phyloP scores from a whole-genome alignment of 163 green algal genomes.

The Chlamydomonas reinhardtii region DNA sequence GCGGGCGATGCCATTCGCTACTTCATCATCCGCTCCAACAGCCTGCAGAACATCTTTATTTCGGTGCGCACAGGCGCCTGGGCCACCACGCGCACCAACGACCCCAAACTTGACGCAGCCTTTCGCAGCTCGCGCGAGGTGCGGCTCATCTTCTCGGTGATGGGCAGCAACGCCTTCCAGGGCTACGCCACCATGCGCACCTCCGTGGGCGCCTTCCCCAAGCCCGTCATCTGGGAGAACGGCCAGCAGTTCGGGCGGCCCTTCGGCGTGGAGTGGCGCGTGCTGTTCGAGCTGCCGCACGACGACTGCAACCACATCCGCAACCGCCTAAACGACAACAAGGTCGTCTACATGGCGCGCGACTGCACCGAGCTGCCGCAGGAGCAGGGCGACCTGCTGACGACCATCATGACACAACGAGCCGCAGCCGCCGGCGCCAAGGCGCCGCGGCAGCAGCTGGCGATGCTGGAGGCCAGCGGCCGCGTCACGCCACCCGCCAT shows the following conservation, averaged over 20 bases:
- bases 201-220: constrained; percentile 45
- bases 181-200: constrained; percentile 65
- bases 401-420: constrained; percentile 54
- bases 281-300: constrained; percentile 63
- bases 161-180: constrained; percentile 70
- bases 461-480: constrained; percentile 2
- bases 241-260: constrained; percentile 61
- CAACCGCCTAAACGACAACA: constrained; percentile 77
- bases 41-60: constrained; percentile 70
- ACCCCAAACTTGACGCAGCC: constrained; percentile 69
- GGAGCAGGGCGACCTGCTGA: constrained; percentile 64
- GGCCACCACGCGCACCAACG: constrained; percentile 72
- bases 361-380: constrained; percentile 75
- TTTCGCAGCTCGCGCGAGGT: constrained; percentile 60
- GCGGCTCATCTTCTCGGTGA: constrained; percentile 74
- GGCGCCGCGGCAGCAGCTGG: constrained; percentile 38
- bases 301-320: constrained; percentile 59
- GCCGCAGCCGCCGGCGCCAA: constrained; percentile 40
- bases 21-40: constrained; percentile 79
- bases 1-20: constrained; percentile 46
- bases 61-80: constrained; percentile 59
- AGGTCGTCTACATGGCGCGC: constrained; percentile 65
- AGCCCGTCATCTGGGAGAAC: constrained; percentile 59
- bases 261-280: constrained; percentile 66
- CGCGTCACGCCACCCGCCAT: neutral